A percentile compares a stretch with the other conserved stretches of the same genome.
Evolutionary conservation across 1,139 yeast species (phyloP).

Genomic region (Hemisphaericaspora xylofermentans): DNA sequence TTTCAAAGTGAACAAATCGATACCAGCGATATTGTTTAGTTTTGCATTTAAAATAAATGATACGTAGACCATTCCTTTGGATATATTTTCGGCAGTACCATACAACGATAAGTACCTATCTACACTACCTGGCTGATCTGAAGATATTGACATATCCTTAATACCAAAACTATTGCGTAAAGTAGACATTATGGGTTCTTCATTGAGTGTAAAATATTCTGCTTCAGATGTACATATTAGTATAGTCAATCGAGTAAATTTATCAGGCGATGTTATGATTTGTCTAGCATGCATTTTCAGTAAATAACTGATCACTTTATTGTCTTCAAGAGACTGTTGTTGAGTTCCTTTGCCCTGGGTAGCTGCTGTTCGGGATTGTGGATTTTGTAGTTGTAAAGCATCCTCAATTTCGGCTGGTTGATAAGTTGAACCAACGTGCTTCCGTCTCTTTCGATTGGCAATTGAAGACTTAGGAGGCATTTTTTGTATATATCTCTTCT

Average conservation of each 20-base stretch:
- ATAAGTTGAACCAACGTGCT: not conserved
- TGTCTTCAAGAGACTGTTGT: slow-evolving; percentile 8
- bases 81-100: slow-evolving; percentile 23
- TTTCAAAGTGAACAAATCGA: slow-evolving; percentile 29
- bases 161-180: slow-evolving; percentile 19
- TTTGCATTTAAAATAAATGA: slow-evolving; percentile 23
- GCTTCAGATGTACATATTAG: slow-evolving; percentile 30
- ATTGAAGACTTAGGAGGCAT: not conserved
- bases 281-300: slow-evolving; percentile 9
- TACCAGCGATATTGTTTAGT: slow-evolving; percentile 24
- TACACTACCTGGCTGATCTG: slow-evolving; percentile 23
- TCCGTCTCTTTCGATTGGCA: slow-evolving; percentile 4
- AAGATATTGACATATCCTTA: slow-evolving; percentile 22
- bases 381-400: slow-evolving; percentile 1
- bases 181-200: slow-evolving; percentile 3
- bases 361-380: not conserved
- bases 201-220: slow-evolving; percentile 18
- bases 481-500: not conserved
- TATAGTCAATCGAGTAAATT: slow-evolving; percentile 13
- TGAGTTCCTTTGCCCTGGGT: not conserved
- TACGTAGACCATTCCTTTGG: slow-evolving; percentile 25
- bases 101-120: slow-evolving; percentile 29
- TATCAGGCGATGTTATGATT: slow-evolving; percentile 1
- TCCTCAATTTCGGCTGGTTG: not conserved
- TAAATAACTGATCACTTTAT: slow-evolving; percentile 12